phyloP scores from a whole-genome alignment of 2,329 filamentous ascomycete genomes.

The Emericellopsis atlantica region DNA sequence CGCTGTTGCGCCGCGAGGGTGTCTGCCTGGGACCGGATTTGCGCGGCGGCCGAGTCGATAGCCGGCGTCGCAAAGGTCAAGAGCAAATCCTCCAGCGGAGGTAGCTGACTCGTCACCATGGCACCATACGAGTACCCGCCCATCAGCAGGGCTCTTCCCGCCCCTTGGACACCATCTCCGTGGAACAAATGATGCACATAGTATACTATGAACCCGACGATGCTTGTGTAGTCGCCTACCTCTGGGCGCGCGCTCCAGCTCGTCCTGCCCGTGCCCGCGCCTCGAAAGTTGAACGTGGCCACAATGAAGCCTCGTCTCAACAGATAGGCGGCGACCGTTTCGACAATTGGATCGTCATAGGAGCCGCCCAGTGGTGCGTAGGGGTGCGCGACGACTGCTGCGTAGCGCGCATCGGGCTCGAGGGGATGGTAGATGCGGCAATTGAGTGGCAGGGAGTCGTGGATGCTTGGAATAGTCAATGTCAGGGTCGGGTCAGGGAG shows the following conservation, averaged over 20 bases:
- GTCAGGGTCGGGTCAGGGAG: constrained; percentile 45
- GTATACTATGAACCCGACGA: constrained; percentile 66
- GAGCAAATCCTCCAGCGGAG: constrained; percentile 47
- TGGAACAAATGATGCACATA: constrained; percentile 51
- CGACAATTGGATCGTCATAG: constrained; percentile 72
- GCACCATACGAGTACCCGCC: constrained; percentile 88
- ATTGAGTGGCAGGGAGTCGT: constrained; percentile 64
- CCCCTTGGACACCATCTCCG: background rate
- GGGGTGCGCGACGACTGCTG: constrained; percentile 69
- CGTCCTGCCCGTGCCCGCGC: constrained; percentile 63
- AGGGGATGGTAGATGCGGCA: constrained; percentile 71
- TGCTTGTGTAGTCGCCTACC: constrained; percentile 67
- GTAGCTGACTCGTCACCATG: constrained; percentile 63
- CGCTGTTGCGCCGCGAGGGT: constrained; percentile 55
- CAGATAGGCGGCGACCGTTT: constrained; percentile 49
- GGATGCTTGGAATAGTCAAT: constrained; percentile 73
- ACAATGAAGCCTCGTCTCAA: constrained; percentile 63
- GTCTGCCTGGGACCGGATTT: constrained; percentile 58
- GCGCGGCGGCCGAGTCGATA: constrained; percentile 41
- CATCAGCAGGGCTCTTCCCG: constrained; percentile 37
- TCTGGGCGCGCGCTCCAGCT: constrained; percentile 83
- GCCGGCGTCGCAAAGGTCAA: constrained; percentile 39
- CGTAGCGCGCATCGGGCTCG: constrained; percentile 30
- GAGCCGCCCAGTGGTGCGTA: constrained; percentile 80
- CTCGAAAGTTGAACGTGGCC: constrained; percentile 86